Evolutionary conservation across 768 basidiomycete genomes (phyloP).

Genomic region (Podaxis pistillaris): DNA sequence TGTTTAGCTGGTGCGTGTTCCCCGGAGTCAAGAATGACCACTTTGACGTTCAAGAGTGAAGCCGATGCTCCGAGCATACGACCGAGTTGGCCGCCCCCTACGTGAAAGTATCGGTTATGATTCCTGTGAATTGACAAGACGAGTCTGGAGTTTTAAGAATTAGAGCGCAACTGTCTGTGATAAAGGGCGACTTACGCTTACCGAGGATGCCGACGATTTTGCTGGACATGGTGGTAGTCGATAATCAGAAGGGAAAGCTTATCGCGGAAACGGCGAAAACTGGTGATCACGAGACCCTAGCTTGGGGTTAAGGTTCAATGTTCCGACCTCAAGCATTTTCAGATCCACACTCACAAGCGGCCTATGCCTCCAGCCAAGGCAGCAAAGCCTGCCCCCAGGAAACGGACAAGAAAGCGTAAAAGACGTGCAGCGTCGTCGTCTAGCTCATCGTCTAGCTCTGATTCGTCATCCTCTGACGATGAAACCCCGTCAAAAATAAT

Average conservation of each 20-base stretch:
- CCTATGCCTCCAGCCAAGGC: slow-evolving; percentile 27
- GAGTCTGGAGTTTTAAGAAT: slow-evolving; percentile 13
- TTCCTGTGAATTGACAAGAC: slow-evolving; percentile 11
- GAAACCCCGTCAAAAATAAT: slow-evolving; percentile 15
- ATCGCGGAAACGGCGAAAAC: neutral
- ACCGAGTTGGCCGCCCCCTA: slow-evolving; percentile 96
- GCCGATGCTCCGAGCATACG: slow-evolving; percentile 95
- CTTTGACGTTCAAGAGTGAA: slow-evolving; percentile 78
- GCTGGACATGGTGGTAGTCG: slow-evolving; percentile 34
- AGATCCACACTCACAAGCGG: neutral
- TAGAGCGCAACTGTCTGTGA: neutral
- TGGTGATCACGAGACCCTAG: slow-evolving; percentile 7
- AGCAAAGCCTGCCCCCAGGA: slow-evolving; percentile 35
- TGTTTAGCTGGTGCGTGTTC: slow-evolving; percentile 88
- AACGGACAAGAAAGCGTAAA: slow-evolving; percentile 53
- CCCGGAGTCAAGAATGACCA: slow-evolving; percentile 84
- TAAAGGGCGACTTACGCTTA: slow-evolving; percentile 37
- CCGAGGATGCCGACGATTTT: slow-evolving; percentile 53
- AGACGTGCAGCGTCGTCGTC: slow-evolving; percentile 46
- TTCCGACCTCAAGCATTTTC: neutral
- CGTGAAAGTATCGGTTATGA: slow-evolving; percentile 18
- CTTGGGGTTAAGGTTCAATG: neutral
- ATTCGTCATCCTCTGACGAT: slow-evolving; percentile 26
- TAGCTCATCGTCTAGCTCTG: slow-evolving; percentile 41
- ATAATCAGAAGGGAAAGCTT: neutral